Conservation (phyloP, 2,329 filamentous ascomycete genomes). For the Trichoderma lentiforme region DNA sequence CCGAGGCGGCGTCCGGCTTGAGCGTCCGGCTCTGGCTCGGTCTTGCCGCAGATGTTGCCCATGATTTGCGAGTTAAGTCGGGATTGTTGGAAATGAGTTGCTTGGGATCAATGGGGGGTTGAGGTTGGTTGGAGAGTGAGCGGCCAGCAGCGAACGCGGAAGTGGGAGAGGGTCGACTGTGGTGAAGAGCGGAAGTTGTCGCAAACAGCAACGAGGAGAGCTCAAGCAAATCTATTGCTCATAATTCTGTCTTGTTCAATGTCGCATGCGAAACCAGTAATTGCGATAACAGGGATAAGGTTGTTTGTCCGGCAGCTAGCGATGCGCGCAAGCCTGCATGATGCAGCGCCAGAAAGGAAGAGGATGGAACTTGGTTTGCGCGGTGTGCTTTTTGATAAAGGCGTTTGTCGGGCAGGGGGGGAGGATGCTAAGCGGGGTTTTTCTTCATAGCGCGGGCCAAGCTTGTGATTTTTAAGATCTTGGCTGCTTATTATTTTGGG, state of each 20-base stretch:
- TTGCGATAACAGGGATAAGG: neutral
- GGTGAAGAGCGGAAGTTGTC: neutral
- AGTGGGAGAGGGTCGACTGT: neutral
- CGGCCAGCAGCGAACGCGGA: neutral
- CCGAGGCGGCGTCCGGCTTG: conserved; percentile 71
- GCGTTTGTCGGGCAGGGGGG: neutral
- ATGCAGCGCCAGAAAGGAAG: neutral
- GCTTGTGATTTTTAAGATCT: neutral
- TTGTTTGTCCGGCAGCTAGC: neutral
- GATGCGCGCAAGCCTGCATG: conserved; percentile 4
- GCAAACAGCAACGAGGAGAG: neutral
- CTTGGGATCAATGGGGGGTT: neutral
- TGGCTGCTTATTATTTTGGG: neutral
- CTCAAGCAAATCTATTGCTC: neutral
- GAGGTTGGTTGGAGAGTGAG: neutral
- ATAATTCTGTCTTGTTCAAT: neutral
- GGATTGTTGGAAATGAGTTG: neutral
- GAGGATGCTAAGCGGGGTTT: neutral
- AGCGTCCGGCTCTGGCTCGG: conserved; percentile 65
- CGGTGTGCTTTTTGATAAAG: neutral
- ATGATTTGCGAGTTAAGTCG: conserved; percentile 45
- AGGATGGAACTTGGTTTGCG: neutral
- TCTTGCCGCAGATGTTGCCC: conserved; percentile 84
- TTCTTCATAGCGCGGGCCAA: neutral
- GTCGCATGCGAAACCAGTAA: neutral